Evolutionary conservation across 192 early-diverging fungal species (phyloP).

Genomic region (Coemansia reversa): DNA sequence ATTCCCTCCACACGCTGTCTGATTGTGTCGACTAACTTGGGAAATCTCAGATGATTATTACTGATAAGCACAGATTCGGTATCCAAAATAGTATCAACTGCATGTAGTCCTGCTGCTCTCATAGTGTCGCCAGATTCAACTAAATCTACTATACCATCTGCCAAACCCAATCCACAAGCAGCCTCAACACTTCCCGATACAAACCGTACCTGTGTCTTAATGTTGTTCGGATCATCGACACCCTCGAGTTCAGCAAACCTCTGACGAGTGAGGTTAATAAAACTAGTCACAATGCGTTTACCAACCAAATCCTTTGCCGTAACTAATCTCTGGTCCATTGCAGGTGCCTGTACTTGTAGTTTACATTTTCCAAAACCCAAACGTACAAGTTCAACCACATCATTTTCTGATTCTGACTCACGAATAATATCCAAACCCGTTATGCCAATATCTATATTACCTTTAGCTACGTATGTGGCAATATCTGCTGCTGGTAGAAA

Average conservation of each 20-base stretch:
- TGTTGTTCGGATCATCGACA: constrained; percentile 41
- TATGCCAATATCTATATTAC: constrained; percentile 95
- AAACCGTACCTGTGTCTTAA: constrained; percentile 78
- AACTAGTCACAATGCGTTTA: constrained; percentile 93
- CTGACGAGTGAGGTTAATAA: constrained; percentile 66
- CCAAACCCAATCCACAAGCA: constrained; percentile 92
- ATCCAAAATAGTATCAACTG: constrained; percentile 76
- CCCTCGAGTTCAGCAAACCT: constrained; percentile 79
- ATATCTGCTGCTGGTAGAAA: constrained; percentile 97
- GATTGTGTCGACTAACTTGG: constrained; percentile 76
- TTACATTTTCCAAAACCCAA: constrained; percentile 94
- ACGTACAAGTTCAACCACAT: constrained; percentile 65
- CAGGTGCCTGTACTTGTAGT: constrained; percentile 88
- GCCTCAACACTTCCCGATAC: constrained; percentile 94
- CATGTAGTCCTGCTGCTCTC: constrained; percentile 94
- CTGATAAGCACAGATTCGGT: constrained; percentile 90
- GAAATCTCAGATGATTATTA: constrained; percentile 73
- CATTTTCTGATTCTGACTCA: constrained; percentile 73
- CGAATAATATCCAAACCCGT: constrained; percentile 95
- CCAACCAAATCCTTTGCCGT: constrained; percentile 75
- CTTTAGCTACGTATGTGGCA: constrained; percentile 91
- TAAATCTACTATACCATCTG: constrained; percentile 86
- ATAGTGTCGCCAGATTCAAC: constrained; percentile 99
- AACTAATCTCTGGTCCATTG: constrained; percentile 43
- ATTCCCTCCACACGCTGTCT: constrained; percentile 86